These are phyloP conservation scores for Nakazawaea ernobii DNA, from an alignment of 805 yeast species.

Conservation along the genomic window DNA sequence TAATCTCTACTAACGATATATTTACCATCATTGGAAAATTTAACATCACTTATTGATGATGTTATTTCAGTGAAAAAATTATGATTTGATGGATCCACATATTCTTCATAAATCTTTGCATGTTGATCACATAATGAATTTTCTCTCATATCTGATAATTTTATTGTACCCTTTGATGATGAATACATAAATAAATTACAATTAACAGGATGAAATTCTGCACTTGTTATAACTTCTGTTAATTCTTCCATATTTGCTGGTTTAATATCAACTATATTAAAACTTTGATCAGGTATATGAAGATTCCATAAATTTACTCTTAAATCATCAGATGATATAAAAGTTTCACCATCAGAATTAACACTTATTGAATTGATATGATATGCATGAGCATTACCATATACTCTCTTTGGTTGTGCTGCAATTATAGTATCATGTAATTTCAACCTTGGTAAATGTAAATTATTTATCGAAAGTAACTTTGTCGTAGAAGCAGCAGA, in stretches of 20 bases:
- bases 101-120: slow-evolving; percentile 85
- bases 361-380: slow-evolving; percentile 94
- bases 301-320: slow-evolving; percentile 95
- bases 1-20: slow-evolving; percentile 97
- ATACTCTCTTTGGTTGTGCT: slow-evolving; percentile 88
- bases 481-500: slow-evolving; percentile 1
- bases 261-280: slow-evolving; percentile 95
- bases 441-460: slow-evolving; percentile 84
- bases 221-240: slow-evolving; percentile 94
- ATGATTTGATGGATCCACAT: slow-evolving; percentile 86
- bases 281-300: slow-evolving; percentile 89
- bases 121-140: slow-evolving; percentile 91
- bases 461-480: slow-evolving; percentile 32
- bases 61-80: slow-evolving; percentile 97
- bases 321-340: slow-evolving; percentile 86
- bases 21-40: slow-evolving; percentile 86
- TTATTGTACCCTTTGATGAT: slow-evolving; percentile 91
- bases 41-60: slow-evolving; percentile 87
- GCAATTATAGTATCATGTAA: slow-evolving; percentile 92
- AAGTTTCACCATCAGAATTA: slow-evolving; percentile 95
- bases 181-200: slow-evolving; percentile 96
- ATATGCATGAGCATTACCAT: slow-evolving; percentile 95
- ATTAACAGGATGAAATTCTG: slow-evolving; percentile 90
- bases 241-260: slow-evolving; percentile 98
- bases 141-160: slow-evolving; percentile 93